Evolutionary conservation across 2,329 filamentous ascomycete genomes (phyloP).

Genomic region (Sclerotinia spermophila): DNA sequence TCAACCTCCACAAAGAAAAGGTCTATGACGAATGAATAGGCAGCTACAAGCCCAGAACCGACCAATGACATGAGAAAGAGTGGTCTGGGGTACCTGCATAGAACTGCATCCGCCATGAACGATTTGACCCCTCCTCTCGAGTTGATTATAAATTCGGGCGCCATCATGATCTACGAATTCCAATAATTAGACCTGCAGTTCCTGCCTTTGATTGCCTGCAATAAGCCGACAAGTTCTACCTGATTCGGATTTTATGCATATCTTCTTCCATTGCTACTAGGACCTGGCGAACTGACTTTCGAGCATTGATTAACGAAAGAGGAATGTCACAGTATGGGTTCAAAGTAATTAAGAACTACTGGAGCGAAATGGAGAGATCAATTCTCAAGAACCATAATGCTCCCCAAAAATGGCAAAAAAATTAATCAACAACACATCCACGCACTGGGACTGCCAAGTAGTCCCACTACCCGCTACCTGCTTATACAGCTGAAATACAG

Average conservation of each 20-base stretch:
- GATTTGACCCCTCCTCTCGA: background rate
- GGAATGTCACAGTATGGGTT: too few species aligned
- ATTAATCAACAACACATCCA: too few species aligned
- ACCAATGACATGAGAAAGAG: background rate
- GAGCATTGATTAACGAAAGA: too few species aligned
- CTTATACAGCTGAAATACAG: background rate
- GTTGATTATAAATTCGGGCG: background rate
- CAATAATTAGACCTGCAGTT: background rate
- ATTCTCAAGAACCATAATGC: background rate
- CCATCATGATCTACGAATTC: background rate
- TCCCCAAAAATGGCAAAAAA: too few species aligned
- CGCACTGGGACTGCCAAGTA: background rate
- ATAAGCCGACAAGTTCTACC: background rate
- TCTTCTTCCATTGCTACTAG: background rate
- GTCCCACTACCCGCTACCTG: background rate
- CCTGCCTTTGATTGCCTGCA: background rate
- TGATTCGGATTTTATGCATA: background rate
- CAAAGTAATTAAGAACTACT: background rate
- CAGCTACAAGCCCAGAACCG: background rate
- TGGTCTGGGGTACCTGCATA: background rate
- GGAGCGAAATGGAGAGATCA: background rate
- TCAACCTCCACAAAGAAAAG: background rate
- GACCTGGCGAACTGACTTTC: background rate
- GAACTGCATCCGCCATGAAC: background rate
- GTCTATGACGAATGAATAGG: background rate